A percentile compares a stretch with the other conserved stretches of the same genome.
phyloP scores from a whole-genome alignment of 129 eudicot genomes.

The Oenanthe sinensis region DNA sequence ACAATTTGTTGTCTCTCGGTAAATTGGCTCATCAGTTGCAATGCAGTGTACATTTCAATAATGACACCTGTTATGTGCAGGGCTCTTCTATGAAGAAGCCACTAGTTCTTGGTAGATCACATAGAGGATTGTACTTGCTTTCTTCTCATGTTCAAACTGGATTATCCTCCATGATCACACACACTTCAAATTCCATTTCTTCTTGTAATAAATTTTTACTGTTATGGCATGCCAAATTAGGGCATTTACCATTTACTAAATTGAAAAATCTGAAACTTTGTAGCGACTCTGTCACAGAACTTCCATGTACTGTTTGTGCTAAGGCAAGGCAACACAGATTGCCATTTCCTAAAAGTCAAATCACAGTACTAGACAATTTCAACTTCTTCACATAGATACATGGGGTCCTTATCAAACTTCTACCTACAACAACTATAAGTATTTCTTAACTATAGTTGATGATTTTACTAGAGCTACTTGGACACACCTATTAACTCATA shows the following conservation, averaged over 20 bases:
- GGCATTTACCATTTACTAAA: background rate
- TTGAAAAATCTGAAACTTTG: background rate
- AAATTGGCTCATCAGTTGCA: no score
- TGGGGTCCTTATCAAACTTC: background rate
- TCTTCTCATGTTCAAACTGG: no score
- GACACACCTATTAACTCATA: background rate
- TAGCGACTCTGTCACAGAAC: no score
- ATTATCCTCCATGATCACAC: no score
- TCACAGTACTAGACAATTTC: background rate
- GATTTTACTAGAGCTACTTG: conserved; percentile 8
- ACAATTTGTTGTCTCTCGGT: background rate
- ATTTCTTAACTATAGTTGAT: conserved; percentile 6
- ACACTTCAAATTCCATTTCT: no score
- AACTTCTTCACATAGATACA: background rate
- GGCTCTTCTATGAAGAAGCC: no score
- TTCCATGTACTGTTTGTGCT: background rate
- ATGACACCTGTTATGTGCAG: background rate
- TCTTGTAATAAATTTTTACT: no score
- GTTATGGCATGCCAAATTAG: no score
- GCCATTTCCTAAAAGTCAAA: background rate
- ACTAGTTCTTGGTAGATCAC: no score
- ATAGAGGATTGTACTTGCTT: no score
- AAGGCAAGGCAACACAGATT: background rate
- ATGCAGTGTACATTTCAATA: background rate
- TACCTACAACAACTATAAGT: background rate